Percentiles rank a stretch among this genome's conserved stretches.
Evolutionary conservation across 345 rosid genomes (phyloP).

Genomic region (Brassica juncea): DNA sequence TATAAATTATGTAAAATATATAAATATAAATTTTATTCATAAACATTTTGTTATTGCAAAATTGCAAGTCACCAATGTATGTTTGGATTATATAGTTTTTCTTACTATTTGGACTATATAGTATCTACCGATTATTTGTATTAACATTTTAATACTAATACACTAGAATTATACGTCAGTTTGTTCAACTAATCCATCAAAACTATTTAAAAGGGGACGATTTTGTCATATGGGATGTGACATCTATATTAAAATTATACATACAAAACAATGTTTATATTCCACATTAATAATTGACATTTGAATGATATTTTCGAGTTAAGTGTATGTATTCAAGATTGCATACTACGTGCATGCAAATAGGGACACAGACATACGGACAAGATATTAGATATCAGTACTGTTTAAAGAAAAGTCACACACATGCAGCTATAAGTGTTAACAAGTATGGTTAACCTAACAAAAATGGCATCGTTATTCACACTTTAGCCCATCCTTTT

Average conservation of each 20-base stretch:
- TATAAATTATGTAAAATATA: too few relatives aligned
- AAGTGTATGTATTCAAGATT: too few relatives aligned
- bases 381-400: not conserved
- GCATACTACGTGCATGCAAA: not conserved
- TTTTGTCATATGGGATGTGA: too few relatives aligned
- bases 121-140: not conserved
- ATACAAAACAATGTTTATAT: too few relatives aligned
- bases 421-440: not conserved
- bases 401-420: not conserved
- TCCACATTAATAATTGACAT: too few relatives aligned
- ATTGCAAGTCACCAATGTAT: too few relatives aligned
- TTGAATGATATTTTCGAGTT: not conserved
- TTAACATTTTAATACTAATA: not conserved
- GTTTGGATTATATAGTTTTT: too few relatives aligned
- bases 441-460: slow-evolving; percentile 27
- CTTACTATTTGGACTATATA: not conserved
- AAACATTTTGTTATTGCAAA: too few relatives aligned
- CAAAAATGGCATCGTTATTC: slow-evolving; percentile 8
- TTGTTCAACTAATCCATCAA: too few relatives aligned
- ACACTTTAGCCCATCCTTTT: slow-evolving; percentile 14
- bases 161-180: not conserved
- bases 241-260: too few relatives aligned
- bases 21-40: too few relatives aligned
- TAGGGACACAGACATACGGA: slow-evolving; percentile 9
- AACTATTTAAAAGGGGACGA: too few relatives aligned